Evolutionary conservation across 192 early-diverging fungal genomes (phyloP).

Genomic region (Piromyces finnis): DNA sequence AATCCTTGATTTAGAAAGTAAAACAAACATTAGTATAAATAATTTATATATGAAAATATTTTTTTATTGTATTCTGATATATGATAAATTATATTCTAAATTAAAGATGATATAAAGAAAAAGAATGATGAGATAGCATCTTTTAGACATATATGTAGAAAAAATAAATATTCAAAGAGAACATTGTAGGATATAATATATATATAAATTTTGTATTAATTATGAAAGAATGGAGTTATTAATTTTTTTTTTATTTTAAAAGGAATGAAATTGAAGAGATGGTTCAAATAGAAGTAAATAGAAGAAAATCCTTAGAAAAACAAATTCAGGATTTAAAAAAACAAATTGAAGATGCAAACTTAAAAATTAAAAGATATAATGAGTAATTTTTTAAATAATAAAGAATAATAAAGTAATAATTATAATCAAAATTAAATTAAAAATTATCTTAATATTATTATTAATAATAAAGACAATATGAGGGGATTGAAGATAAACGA

Average conservation of each 20-base stretch:
- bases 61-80: no score
- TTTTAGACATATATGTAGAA: neutral
- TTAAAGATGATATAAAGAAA: neutral
- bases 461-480: neutral
- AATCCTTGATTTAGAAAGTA: neutral
- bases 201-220: no score
- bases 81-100: no score
- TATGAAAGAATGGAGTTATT: no score
- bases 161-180: neutral
- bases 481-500: neutral
- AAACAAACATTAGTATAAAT: no score
- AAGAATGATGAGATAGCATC: neutral
- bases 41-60: no score
- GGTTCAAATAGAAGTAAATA: neutral
- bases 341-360: neutral
- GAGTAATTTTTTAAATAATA: neutral
- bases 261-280: neutral
- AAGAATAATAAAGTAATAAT: neutral
- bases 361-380: neutral
- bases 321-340: neutral
- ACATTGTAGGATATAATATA: neutral
- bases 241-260: no score
- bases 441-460: no score
- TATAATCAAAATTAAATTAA: no score
- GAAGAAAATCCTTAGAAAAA: neutral